Percentiles rank a stretch among this genome's conserved stretches.
These are phyloP conservation scores for Nitzschia putrida DNA, from an alignment of 108 stramenopile species.

Conservation along the genomic window DNA sequence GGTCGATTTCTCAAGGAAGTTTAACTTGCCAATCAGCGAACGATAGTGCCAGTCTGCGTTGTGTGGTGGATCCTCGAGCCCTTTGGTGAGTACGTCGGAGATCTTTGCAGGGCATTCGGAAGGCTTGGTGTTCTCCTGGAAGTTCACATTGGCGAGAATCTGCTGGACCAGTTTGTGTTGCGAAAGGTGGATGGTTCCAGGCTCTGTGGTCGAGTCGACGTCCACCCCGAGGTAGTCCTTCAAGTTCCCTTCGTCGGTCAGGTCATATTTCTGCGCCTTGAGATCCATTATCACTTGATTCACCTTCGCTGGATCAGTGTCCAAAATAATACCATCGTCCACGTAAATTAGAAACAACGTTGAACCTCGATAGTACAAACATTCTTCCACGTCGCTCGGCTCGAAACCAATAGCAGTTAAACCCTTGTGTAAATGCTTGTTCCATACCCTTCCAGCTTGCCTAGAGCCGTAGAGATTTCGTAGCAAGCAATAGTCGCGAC, in stretches of 20 bases:
- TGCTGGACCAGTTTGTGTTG: constrained; percentile 40
- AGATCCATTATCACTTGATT: constrained; percentile 5
- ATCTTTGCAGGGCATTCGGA: neutral
- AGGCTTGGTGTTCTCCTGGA: constrained; percentile 4
- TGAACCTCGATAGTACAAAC: constrained; percentile 46
- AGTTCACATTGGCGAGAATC: constrained; percentile 20
- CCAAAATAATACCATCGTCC: constrained; percentile 21
- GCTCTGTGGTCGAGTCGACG: neutral
- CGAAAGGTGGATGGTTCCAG: constrained; percentile 31
- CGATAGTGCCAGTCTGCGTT: constrained; percentile 19
- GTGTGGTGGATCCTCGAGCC: neutral
- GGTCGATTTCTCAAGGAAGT: constrained; percentile 28
- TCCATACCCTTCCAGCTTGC: constrained; percentile 48
- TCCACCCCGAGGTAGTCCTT: constrained; percentile 17
- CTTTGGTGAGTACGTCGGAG: constrained; percentile 7
- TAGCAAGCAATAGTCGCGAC: constrained; percentile 25
- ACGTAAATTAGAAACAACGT: no score
- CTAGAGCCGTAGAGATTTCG: constrained; percentile 46
- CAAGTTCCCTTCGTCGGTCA: constrained; percentile 21
- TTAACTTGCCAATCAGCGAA: constrained; percentile 33
- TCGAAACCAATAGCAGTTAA: constrained; percentile 26
- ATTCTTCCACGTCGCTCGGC: constrained; percentile 46
- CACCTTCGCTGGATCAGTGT: neutral
- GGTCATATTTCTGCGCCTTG: neutral
- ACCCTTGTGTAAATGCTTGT: constrained; percentile 29